These are phyloP conservation scores for Kwoniella pini DNA, from an alignment of 768 basidiomycete species.

Conservation along the genomic window DNA sequence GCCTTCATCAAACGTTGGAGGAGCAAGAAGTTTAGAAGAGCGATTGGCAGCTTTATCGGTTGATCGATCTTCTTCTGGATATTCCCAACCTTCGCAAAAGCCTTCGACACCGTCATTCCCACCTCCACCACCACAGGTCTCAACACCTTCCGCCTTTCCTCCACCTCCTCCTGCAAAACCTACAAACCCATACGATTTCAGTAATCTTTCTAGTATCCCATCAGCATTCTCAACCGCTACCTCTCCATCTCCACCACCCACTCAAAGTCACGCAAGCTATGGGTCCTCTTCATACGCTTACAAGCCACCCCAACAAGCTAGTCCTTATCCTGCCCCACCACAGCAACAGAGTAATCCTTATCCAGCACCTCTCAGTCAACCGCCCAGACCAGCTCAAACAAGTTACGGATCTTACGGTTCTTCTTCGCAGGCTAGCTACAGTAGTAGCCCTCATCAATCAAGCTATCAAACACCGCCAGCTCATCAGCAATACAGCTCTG, in stretches of 20 bases:
- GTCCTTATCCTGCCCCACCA: neutral
- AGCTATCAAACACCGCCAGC: constrained; percentile 17
- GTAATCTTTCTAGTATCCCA: constrained; percentile 34
- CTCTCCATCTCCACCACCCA: constrained; percentile 63
- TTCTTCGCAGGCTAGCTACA: constrained; percentile 1
- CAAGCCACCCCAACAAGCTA: neutral
- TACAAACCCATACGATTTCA: constrained; percentile 50
- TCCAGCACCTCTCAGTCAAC: constrained; percentile 31
- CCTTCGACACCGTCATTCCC: constrained; percentile 17
- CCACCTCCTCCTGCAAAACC: constrained; percentile 57
- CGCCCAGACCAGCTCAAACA: neutral
- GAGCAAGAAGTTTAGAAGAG: constrained; percentile 42
- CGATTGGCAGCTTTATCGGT: constrained; percentile 35
- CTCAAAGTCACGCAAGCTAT: constrained; percentile 5
- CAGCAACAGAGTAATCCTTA: constrained; percentile 19
- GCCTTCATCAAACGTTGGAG: constrained; percentile 39
- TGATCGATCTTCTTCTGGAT: constrained; percentile 9
- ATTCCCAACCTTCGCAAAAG: constrained; percentile 21
- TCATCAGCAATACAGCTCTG: constrained; percentile 6
- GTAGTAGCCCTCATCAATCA: neutral
- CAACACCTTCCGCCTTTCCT: constrained; percentile 22
- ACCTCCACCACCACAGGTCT: constrained; percentile 20
- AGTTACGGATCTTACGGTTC: constrained; percentile 19
- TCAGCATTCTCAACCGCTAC: constrained; percentile 38
- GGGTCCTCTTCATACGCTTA: constrained; percentile 13